Percentiles rank a stretch among this genome's conserved stretches.
phyloP scores from a whole-genome alignment of 371 early-diverging fungal genomes.

The Mortierella sp. region DNA sequence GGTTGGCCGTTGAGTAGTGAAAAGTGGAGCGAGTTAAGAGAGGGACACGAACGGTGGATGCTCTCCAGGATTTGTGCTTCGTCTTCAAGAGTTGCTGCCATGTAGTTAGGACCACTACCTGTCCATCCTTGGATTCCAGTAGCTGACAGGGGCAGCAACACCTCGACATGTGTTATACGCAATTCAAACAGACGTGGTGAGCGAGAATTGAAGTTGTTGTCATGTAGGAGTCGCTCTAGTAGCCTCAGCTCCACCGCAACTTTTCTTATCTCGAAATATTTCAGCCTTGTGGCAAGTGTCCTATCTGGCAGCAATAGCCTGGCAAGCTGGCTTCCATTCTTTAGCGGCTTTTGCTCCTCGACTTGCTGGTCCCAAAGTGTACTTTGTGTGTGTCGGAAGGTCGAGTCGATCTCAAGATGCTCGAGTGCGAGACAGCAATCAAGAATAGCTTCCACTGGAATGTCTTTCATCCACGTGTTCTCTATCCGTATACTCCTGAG shows the following conservation, averaged over 20 bases:
- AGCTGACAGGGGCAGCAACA: neutral
- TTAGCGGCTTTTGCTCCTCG: neutral
- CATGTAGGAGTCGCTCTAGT: conserved; percentile 12
- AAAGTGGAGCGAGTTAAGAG: conserved; percentile 14
- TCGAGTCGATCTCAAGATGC: conserved; percentile 17
- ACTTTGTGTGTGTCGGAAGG: neutral
- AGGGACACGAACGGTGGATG: conserved; percentile 13
- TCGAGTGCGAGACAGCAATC: conserved; percentile 1
- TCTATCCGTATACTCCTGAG: conserved; percentile 13
- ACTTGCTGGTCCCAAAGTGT: neutral
- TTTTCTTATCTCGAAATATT: neutral
- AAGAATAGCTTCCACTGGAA: conserved; percentile 5
- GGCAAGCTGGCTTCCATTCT: neutral
- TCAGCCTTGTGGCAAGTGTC: neutral
- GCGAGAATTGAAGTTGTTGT: neutral
- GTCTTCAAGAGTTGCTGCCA: neutral
- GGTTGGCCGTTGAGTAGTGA: conserved; percentile 8
- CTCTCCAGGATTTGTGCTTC: conserved; percentile 4
- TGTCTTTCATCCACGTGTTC: conserved; percentile 25
- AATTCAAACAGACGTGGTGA: conserved; percentile 8
- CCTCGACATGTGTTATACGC: neutral
- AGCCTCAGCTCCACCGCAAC: conserved; percentile 1
- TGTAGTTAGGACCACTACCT: neutral
- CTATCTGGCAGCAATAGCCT: conserved; percentile 5
- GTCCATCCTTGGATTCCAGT: neutral